phyloP scores from a whole-genome alignment of 75 land plant species.

The Larix kaempferi region DNA sequence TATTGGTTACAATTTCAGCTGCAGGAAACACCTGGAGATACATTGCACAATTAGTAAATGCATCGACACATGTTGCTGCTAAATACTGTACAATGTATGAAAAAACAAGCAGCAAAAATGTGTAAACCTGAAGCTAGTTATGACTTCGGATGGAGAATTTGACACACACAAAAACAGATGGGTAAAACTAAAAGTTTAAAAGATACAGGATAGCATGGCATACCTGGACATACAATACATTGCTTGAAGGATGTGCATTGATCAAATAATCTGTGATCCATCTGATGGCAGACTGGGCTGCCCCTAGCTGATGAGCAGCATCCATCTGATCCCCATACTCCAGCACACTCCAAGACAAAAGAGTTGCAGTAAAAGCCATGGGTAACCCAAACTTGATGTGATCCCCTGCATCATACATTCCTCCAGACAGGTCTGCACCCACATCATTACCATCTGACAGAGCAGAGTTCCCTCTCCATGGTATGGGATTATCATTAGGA shows the following conservation, averaged over 20 bases:
- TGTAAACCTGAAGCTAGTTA: background rate
- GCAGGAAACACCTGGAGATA: background rate
- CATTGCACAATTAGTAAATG: background rate
- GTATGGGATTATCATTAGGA: conserved; percentile 51
- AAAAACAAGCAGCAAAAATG: background rate
- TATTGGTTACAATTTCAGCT: too few relatives aligned
- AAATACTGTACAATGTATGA: background rate
- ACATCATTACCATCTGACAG: conserved; percentile 77
- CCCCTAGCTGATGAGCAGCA: conserved; percentile 41
- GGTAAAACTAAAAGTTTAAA: background rate
- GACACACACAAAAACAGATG: background rate
- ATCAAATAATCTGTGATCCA: conserved; percentile 95
- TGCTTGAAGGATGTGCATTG: conserved; percentile 65
- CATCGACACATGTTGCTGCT: background rate
- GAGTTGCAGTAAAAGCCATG: conserved; percentile 96
- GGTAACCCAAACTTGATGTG: conserved; percentile 94
- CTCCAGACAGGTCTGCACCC: conserved; percentile 71
- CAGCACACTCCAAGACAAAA: conserved; percentile 86
- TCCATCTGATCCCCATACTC: conserved; percentile 83
- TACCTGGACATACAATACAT: conserved; percentile 91
- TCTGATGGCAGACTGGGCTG: conserved; percentile 49
- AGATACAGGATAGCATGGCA: background rate
- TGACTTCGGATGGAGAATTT: background rate
- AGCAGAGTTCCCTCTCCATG: conserved; percentile 92
- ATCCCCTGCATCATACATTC: conserved; percentile 98